Conservation (phyloP, 805 yeast genomes). For the Candida gorgasii region DNA sequence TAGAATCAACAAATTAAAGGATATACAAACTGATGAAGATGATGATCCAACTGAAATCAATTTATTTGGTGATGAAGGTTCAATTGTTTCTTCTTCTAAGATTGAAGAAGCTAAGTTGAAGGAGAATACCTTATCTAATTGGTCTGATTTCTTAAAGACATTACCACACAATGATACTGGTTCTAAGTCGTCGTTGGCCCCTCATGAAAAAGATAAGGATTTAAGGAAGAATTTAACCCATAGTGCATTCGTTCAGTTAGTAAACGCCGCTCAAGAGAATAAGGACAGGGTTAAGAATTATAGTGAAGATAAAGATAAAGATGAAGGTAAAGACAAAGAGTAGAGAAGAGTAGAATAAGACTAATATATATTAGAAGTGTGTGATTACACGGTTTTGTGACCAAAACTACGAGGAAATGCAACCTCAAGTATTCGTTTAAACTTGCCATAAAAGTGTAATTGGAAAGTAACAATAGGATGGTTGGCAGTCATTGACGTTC, state of each 20-base stretch:
- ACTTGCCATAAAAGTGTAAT: too few relatives aligned
- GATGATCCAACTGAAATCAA: constrained; percentile 51
- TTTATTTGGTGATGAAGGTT: constrained; percentile 38
- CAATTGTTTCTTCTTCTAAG: constrained; percentile 13
- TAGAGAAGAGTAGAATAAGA: constrained; percentile 35
- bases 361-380: too few relatives aligned
- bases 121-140: constrained; percentile 22
- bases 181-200: constrained; percentile 26
- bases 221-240: constrained; percentile 44
- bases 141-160: constrained; percentile 30
- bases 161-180: constrained; percentile 22
- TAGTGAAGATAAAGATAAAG: neutral
- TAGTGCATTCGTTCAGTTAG: constrained; percentile 69
- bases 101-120: constrained; percentile 12
- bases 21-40: constrained; percentile 57
- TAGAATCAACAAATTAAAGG: constrained; percentile 69
- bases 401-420: too few relatives aligned
- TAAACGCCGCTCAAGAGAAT: constrained; percentile 63
- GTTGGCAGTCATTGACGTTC: too few relatives aligned
- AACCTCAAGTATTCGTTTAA: too few relatives aligned
- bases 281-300: constrained; percentile 43
- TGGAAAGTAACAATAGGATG: too few relatives aligned
- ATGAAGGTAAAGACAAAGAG: neutral
- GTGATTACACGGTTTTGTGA: too few relatives aligned
- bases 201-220: constrained; percentile 7